A percentile compares a stretch with the other conserved stretches of the same genome.
phyloP scores from a whole-genome alignment of 1,139 yeast genomes.

The Geotrichum reessii region DNA sequence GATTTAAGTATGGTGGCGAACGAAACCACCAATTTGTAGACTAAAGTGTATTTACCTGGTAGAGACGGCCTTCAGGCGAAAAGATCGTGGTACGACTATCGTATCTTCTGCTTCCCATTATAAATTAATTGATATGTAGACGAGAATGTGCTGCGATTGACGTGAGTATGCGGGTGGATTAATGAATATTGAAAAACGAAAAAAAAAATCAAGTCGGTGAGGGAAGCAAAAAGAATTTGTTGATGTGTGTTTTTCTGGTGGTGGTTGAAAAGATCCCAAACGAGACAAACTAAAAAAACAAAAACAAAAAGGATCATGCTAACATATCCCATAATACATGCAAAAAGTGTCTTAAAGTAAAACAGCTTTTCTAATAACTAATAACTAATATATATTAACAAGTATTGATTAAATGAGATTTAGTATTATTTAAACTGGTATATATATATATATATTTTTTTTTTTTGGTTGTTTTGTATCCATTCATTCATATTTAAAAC shows the following conservation, averaged over 20 bases:
- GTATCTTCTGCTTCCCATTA: conserved; percentile 70
- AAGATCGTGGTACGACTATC: conserved; percentile 97
- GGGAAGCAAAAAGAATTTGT: not conserved
- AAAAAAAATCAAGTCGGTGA: not conserved
- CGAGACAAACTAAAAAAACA: not conserved
- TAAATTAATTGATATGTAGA: conserved; percentile 6
- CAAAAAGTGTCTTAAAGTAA: too few species aligned
- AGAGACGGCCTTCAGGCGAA: conserved; percentile 96
- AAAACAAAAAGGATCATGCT: too few species aligned
- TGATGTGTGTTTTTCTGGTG: not conserved
- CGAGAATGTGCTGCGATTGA: not conserved
- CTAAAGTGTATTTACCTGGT: conserved; percentile 50
- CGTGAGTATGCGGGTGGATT: not conserved
- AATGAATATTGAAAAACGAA: not conserved
- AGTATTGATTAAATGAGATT: too few species aligned
- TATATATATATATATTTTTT: too few species aligned
- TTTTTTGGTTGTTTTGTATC: too few species aligned
- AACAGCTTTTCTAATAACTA: too few species aligned
- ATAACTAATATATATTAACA: too few species aligned
- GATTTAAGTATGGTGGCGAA: conserved; percentile 1
- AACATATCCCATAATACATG: too few species aligned
- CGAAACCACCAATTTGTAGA: not conserved
- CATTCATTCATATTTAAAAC: too few species aligned
- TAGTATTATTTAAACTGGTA: too few species aligned
- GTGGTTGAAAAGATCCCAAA: not conserved